Base-by-base conservation (phyloP, 148 eudicot genomes). In the Nyssa sinensis region DNA sequence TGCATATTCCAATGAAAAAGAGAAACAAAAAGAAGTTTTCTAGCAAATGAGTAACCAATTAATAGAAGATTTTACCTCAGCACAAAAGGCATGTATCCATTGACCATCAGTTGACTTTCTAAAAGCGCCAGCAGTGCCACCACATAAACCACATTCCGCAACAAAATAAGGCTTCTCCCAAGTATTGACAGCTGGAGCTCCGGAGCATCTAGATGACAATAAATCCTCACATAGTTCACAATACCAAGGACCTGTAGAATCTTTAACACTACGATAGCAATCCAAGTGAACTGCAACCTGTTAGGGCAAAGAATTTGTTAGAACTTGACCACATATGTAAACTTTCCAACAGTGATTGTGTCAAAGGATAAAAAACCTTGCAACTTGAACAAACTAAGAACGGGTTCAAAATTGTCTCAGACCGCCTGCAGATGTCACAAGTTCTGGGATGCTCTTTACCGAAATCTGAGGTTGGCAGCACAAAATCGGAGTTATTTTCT, bases 21-120 rank as follows among this genome's bases (percentile, higher is more conserved):
- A 11, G 51, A 73, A 17, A 25, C 9, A 41, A 23, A 39, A 29
- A 16, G 16, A 41, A 24, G 16, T 21, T 39, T 30, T 32, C 13
- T 29, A 47, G 33, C 29, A 19, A 47, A 62, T 63, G 24, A 24
- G 44, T 23, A 35, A 66, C 57, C 16, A 24, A 75, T 28, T 13
- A 49, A 74, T 49, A 78, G 21, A n/a, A 77, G 55, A 72, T 60
- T 75, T 74, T 78, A 95, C 99, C 92, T 95, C 99, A 59, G 97
- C 97, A 82, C 99, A 95, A 64, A 88, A 90, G 72, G 96, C 94
- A 84, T 95, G 99, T 55, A 95, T 55, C 99, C 99, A 95, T 82
- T 91, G 90, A 70, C 91, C 94, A 80, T 85, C 84, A 72, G 79
- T 82, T 69, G 96, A 85, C 83, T 90, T 95, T 75, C 99, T 92